Percentiles rank a stretch among this genome's conserved stretches.
Conservation (phyloP, 2,329 filamentous ascomycete species). For the Diaporthe batatas region DNA sequence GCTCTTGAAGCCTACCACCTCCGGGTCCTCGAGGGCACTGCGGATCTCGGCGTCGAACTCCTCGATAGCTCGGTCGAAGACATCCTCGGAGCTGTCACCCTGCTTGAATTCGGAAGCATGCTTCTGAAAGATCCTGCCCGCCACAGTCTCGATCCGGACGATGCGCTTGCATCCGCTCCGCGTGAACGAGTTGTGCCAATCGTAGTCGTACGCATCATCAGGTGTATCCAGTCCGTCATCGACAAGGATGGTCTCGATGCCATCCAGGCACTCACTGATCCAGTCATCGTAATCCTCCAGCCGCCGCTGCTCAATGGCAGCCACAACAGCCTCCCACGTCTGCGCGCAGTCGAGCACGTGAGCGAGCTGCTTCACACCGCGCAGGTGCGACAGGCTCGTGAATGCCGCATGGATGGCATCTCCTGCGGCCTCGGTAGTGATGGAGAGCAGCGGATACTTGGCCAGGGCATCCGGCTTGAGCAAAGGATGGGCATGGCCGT, state of each 20-base stretch:
- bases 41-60: conserved; percentile 67
- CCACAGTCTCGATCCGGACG: conserved; percentile 81
- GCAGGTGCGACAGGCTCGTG: conserved; percentile 76
- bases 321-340: conserved; percentile 70
- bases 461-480: conserved; percentile 64
- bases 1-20: conserved; percentile 85
- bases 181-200: conserved; percentile 76
- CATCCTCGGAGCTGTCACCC: conserved; percentile 55
- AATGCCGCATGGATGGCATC: conserved; percentile 73
- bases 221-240: conserved; percentile 78
- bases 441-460: conserved; percentile 66
- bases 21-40: conserved; percentile 70
- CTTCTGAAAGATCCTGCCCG: conserved; percentile 70
- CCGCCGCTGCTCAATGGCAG: conserved; percentile 57
- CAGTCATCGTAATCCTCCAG: conserved; percentile 66
- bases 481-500: conserved; percentile 80
- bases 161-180: conserved; percentile 77
- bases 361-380: conserved; percentile 77
- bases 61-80: conserved; percentile 60
- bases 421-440: conserved; percentile 80
- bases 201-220: conserved; percentile 69
- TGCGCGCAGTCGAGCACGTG: conserved; percentile 72
- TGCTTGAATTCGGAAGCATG: conserved; percentile 52
- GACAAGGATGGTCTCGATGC: conserved; percentile 81
- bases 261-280: conserved; percentile 73